Base-by-base conservation (phyloP, 2,329 filamentous ascomycete species). In the Cytospora piceicola region DNA sequence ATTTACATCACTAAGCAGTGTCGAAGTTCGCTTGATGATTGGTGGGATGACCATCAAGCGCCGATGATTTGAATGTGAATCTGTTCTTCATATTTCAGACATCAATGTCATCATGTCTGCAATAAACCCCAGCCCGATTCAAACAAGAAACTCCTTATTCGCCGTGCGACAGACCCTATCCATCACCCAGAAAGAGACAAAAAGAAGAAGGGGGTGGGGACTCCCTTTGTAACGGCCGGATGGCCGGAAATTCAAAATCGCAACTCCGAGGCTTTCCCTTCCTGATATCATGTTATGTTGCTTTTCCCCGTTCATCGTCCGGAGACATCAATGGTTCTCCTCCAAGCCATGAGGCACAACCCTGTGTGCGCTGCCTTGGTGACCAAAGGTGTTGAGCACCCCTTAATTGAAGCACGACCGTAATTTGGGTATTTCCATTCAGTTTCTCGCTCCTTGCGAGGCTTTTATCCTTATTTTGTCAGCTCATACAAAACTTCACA, bases 341-440 rank as follows among this genome's bases (percentile, higher is more conserved):
- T 56, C 58, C 64, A 39, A n/a, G 32, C 20, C 11, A n/a, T 3
- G 51, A 29, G 32, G 32, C 7, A 39, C 2, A 3, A n/a, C 42
- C 46, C 54, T 15, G 46, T 53, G 15, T n/a, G 39, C 20, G 3
- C 39, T 42, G 39, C 20, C 20, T 22, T 20, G 22, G 15, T 30
- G 3, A 22, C 24, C 46, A 49, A 3, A 14, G 4, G n/a, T 12
- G 2, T 22, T 24, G 9, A n/a, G 46, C 46, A 24, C 3, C n/a
- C n/a, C 46, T 49, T n/a, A n/a, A 24, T 24, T 22, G 8, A 49
- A 46, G 20, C n/a, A 49, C 39, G 56, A 63, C 53, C 51, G 29
- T 39, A 36, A 27, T 51, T 57, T 57, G 61, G 61, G 61, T 63
- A 63, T 63, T 63, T 63, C 61, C 61, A 57, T 57, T 57, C 39